Conservation (phyloP, 2,329 filamentous ascomycete genomes). For the Pezicula rhizophila region DNA sequence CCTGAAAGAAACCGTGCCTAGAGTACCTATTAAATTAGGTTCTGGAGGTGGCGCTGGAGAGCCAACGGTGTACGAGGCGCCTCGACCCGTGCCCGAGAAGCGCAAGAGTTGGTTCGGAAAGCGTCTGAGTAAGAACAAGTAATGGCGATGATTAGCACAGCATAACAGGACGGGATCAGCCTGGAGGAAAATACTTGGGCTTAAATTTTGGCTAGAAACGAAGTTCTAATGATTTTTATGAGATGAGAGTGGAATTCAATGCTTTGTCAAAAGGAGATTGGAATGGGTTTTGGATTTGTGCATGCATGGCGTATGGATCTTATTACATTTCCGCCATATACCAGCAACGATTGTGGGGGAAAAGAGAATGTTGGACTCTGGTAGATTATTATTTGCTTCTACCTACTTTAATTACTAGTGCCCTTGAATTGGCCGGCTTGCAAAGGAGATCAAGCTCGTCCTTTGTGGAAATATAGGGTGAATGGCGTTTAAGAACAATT, state of each 20-base stretch:
- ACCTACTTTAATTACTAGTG: constrained; percentile 1
- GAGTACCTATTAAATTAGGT: constrained; percentile 25
- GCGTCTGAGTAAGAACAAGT: constrained; percentile 63
- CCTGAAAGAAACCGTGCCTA: constrained; percentile 15
- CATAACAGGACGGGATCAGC: constrained; percentile 2
- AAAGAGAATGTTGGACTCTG: not conserved
- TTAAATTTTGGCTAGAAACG: constrained; percentile 2
- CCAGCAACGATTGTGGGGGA: not conserved
- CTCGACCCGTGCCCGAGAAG: constrained; percentile 49
- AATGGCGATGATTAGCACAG: constrained; percentile 10
- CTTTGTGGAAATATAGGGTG: not conserved
- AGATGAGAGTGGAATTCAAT: constrained; percentile 5
- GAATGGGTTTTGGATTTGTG: constrained; percentile 13
- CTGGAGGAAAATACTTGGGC: not conserved
- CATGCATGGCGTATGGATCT: constrained; percentile 14
- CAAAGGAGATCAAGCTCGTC: not conserved
- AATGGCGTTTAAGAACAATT: not conserved
- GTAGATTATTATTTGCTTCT: not conserved
- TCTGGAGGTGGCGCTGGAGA: constrained; percentile 13
- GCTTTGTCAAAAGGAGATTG: constrained; percentile 6
- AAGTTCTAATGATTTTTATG: constrained; percentile 12
- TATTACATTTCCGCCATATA: not conserved
- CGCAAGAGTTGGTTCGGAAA: constrained; percentile 85
- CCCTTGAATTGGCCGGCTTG: not conserved
- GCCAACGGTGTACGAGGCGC: constrained; percentile 6